A percentile compares a stretch with the other conserved stretches of the same genome.
phyloP scores from a whole-genome alignment of 345 rosid species.

The Linum usitatissimum region DNA sequence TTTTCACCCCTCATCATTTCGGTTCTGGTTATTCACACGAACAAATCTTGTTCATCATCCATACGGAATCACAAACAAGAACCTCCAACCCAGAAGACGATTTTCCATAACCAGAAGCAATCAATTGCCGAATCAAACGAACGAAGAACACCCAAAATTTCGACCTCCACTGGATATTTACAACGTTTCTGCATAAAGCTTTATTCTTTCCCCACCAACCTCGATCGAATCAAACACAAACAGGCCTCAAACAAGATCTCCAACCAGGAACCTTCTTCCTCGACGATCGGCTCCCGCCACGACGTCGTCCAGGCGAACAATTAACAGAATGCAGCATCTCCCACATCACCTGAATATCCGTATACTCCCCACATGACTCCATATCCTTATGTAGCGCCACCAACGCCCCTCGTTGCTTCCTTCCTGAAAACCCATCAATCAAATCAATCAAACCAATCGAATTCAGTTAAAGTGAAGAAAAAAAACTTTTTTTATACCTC shows the following conservation, averaged over 20 bases:
- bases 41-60: no score
- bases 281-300: neutral
- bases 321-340: constrained; percentile 42
- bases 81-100: no score
- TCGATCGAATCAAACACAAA: neutral
- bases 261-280: constrained; percentile 14
- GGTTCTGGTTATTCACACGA: no score
- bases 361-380: constrained; percentile 48
- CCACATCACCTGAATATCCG: constrained; percentile 62
- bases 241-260: constrained; percentile 28
- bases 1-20: no score
- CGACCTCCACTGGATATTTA: no score
- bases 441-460: neutral
- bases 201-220: neutral
- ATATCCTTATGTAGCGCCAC: constrained; percentile 38
- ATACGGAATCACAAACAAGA: no score
- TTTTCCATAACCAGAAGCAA: no score
- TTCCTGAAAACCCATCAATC: constrained; percentile 20
- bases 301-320: constrained; percentile 1
- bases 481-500: no score
- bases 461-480: neutral
- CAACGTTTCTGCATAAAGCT: neutral
- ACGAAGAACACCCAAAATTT: no score
- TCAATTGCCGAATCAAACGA: no score
- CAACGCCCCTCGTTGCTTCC: constrained; percentile 20